Evolutionary conservation across 306 rosid genomes (phyloP), one percentile per base, ranked within the genome.

Genomic region (Castanospermum australe): DNA sequence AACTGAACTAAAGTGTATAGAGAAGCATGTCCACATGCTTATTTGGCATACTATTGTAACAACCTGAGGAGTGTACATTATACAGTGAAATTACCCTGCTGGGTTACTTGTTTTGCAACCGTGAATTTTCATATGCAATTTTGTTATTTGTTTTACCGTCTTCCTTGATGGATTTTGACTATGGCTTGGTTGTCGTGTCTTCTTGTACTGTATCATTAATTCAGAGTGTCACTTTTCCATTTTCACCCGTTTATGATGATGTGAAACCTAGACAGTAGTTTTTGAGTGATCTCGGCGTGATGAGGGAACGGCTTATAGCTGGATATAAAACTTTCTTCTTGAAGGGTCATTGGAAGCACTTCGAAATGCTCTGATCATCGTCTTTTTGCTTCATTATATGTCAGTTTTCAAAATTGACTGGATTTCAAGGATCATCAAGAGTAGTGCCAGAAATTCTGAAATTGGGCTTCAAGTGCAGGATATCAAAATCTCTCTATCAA

Each of bases 81-180:
- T 72, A 45, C 21, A 25, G 59, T 72, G 61, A 65, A 67, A 70
- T 50, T 44, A 81, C 69, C 80, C 41, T 39, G 42, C 57, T 38
- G 74, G 50, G 72, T 69, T 73, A 76, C 57, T 67, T 56, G 69
- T 57, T 61, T 51, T 76, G 79, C 85, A 38, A 61, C 67, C 5
- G 5, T 67, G 74, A 60, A 62, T 75, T 59, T 84, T 32, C 8
- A 20, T 20, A 28, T 17, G 57, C 15, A 66, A 28, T 69, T 68
- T 41, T 38, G 32, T 63, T n/a, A 8, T 10, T 25, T 54, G 32
- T 13, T 35, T 5, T 39, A 18, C 54, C 24, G 8, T 54, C 52
- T 71, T 44, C 81, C 38, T 42, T 68, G 55, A 35, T 76, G 72
- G 73, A 48, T n/a, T 65, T 77, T 35, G 78, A 41, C 47, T 33